Percentiles rank a stretch among this genome's conserved stretches.
Conservation (phyloP, 805 yeast species). For the Phaffomyces antillensis region DNA sequence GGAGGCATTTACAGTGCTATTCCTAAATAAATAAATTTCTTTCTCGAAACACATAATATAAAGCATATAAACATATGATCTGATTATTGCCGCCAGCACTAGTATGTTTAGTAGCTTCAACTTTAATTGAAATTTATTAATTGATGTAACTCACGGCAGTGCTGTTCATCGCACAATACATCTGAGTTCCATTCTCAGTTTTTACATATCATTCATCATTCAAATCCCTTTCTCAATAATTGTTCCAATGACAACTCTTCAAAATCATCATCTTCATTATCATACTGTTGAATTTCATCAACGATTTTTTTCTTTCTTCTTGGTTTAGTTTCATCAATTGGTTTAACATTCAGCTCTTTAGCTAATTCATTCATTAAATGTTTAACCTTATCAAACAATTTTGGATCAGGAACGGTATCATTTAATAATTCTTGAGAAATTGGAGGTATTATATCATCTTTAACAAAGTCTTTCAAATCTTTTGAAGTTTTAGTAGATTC, state of each 20-base stretch:
- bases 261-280: slow-evolving; percentile 7
- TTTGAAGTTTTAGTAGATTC: slow-evolving; percentile 3
- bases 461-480: slow-evolving; percentile 10
- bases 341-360: slow-evolving; percentile 16
- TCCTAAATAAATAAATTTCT: too few species aligned
- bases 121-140: too few species aligned
- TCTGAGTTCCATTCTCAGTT: too few species aligned
- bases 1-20: too few species aligned
- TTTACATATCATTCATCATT: background rate
- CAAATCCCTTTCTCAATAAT: slow-evolving; percentile 5
- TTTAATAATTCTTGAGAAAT: slow-evolving; percentile 18
- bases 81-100: too few species aligned
- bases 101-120: too few species aligned
- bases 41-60: too few species aligned
- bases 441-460: slow-evolving; percentile 20
- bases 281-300: slow-evolving; percentile 7
- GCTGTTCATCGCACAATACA: too few species aligned
- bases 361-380: slow-evolving; percentile 10
- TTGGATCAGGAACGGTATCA: slow-evolving; percentile 14
- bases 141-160: too few species aligned
- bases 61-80: too few species aligned
- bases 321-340: slow-evolving; percentile 12
- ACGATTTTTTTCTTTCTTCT: slow-evolving; percentile 2
- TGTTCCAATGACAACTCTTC: slow-evolving; percentile 12
- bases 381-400: slow-evolving; percentile 7